These are phyloP conservation scores for Trifolium repens DNA, from an alignment of 306 rosid species.

Conservation along the genomic window DNA sequence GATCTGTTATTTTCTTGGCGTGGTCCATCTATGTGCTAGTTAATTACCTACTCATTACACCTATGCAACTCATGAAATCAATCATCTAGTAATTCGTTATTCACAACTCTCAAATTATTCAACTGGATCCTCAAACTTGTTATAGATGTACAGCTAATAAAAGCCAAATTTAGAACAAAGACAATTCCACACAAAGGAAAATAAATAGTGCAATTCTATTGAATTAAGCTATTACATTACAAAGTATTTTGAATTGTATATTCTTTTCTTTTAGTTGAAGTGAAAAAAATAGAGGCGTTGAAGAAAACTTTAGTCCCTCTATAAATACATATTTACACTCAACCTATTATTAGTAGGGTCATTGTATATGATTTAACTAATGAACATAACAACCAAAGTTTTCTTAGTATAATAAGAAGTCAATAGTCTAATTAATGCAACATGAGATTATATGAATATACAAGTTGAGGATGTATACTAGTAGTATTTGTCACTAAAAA, in stretches of 20 bases:
- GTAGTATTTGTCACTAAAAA: too few species aligned
- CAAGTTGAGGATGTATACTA: conserved; percentile 15
- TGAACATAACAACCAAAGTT: background rate
- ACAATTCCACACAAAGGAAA: conserved; percentile 21
- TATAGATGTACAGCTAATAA: conserved; percentile 39
- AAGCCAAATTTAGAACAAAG: conserved; percentile 3
- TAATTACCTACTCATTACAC: conserved; percentile 61
- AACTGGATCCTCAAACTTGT: conserved; percentile 25
- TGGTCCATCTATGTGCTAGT: conserved; percentile 54
- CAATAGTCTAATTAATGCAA: conserved; percentile 30
- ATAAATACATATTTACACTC: conserved; percentile 38
- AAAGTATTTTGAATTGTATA: background rate
- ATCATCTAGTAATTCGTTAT: conserved; percentile 45
- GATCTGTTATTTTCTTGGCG: conserved; percentile 59
- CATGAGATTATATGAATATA: conserved; percentile 33
- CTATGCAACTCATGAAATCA: conserved; percentile 53
- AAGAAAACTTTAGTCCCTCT: conserved; percentile 34
- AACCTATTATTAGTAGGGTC: conserved; percentile 34
- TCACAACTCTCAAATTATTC: conserved; percentile 42
- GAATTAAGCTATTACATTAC: conserved; percentile 6
- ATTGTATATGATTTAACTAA: background rate
- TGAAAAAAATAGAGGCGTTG: conserved; percentile 31
- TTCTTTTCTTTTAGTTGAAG: conserved; percentile 37
- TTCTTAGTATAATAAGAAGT: background rate
- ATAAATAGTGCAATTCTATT: conserved; percentile 13